A percentile compares a stretch with the other conserved stretches of the same genome.
phyloP scores from a whole-genome alignment of 1,284 basidiomycete species.

The Stygiomarasmius scandens region DNA sequence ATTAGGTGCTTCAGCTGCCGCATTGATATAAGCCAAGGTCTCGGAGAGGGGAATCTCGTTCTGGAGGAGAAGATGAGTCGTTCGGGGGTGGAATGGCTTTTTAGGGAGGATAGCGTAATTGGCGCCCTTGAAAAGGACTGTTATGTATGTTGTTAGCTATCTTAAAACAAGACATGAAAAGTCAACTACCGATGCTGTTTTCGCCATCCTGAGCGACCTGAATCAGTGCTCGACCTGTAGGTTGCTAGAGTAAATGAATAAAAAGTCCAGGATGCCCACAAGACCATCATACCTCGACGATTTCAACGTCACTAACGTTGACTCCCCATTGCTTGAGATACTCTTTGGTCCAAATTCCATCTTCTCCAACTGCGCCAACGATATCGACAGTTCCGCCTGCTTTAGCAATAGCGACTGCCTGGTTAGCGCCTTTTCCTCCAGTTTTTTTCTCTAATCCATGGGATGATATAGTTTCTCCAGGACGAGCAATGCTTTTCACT shows the following conservation, averaged over 20 bases:
- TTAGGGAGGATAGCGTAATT: slow-evolving; percentile 46
- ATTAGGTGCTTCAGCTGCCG: slow-evolving; percentile 9
- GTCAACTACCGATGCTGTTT: slow-evolving; percentile 55
- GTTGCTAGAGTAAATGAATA: slow-evolving; percentile 33
- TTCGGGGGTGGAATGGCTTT: slow-evolving; percentile 29
- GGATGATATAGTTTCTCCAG: slow-evolving; percentile 61
- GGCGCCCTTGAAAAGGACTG: slow-evolving; percentile 60
- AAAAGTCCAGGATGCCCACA: not conserved
- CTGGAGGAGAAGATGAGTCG: slow-evolving; percentile 54
- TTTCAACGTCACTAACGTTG: slow-evolving; percentile 37
- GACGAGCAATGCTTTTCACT: slow-evolving; percentile 54
- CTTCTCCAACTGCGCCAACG: slow-evolving; percentile 51
- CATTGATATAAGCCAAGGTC: slow-evolving; percentile 39
- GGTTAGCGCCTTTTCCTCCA: slow-evolving; percentile 65
- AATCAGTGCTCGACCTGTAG: slow-evolving; percentile 59
- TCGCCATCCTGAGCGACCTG: slow-evolving; percentile 58
- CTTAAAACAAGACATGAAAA: not conserved
- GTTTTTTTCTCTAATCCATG: slow-evolving; percentile 45
- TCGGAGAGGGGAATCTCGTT: slow-evolving; percentile 55
- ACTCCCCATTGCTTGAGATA: slow-evolving; percentile 41
- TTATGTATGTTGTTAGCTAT: too few species aligned
- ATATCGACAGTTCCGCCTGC: slow-evolving; percentile 49
- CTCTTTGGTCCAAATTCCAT: slow-evolving; percentile 49
- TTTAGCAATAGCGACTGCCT: slow-evolving; percentile 54
- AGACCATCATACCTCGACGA: slow-evolving; percentile 37